Conservation (phyloP, 345 rosid genomes). For the Psidium guajava region DNA sequence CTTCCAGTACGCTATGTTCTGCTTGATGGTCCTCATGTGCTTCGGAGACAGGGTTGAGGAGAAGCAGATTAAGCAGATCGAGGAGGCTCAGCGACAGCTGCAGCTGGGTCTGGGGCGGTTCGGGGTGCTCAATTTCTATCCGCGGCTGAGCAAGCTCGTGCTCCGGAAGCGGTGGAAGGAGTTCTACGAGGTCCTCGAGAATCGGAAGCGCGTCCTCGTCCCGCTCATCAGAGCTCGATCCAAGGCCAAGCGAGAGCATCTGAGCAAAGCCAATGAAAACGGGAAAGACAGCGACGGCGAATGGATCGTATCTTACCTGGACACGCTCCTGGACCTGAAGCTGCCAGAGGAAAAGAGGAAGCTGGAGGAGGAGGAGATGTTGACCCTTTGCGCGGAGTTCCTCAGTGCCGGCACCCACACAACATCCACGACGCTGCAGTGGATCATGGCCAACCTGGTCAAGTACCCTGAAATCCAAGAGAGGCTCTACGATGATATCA, state of each 20-base stretch:
- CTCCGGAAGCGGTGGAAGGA: background rate
- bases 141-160: background rate
- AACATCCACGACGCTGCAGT: background rate
- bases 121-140: background rate
- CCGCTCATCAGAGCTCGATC: slow-evolving; percentile 1
- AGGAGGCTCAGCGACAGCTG: background rate
- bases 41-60: background rate
- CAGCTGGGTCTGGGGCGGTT: background rate
- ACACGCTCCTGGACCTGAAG: background rate
- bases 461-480: slow-evolving; percentile 1
- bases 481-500: background rate
- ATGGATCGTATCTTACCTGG: background rate
- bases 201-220: background rate
- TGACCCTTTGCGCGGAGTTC: slow-evolving; percentile 2
- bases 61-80: background rate
- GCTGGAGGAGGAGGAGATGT: slow-evolving; percentile 1
- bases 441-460: slow-evolving; percentile 6
- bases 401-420: slow-evolving; percentile 3
- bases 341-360: background rate
- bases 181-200: background rate
- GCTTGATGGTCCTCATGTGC: background rate
- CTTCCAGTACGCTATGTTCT: background rate
- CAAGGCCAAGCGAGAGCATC: background rate
- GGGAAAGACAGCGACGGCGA: background rate
- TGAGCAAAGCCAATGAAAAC: background rate